Percentiles rank a stretch among this genome's conserved stretches.
Conservation (phyloP, 495 filamentous ascomycete species). For the Aspergillus campestris region DNA sequence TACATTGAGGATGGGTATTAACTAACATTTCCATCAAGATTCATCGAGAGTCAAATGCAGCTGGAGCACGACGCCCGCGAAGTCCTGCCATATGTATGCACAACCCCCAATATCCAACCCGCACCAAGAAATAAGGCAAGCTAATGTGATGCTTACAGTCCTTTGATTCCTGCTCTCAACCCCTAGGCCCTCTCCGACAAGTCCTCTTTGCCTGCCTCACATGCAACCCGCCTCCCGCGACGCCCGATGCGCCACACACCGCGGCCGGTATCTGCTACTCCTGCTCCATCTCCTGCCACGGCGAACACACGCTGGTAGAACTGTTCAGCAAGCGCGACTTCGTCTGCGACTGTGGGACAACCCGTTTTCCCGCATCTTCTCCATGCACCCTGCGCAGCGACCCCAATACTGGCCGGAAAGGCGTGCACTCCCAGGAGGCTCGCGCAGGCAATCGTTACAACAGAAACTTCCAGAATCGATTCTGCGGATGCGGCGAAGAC, state of each 20-base stretch:
- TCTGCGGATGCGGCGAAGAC: constrained; percentile 80
- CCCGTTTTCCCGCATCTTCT: constrained; percentile 57
- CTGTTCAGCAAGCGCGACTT: constrained; percentile 94
- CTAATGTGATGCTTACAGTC: constrained; percentile 42
- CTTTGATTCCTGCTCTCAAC: constrained; percentile 86
- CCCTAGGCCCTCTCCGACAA: constrained; percentile 79
- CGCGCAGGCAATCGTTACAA: constrained; percentile 78
- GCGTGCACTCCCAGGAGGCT: constrained; percentile 66
- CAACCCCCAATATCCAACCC: constrained; percentile 2
- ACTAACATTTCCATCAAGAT: constrained; percentile 40
- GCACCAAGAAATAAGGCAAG: not conserved
- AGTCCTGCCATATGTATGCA: constrained; percentile 75
- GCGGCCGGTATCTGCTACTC: constrained; percentile 89
- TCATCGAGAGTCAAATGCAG: constrained; percentile 78
- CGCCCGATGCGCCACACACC: constrained; percentile 52
- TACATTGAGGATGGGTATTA: not conserved
- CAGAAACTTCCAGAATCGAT: constrained; percentile 86
- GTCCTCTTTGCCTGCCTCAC: constrained; percentile 83
- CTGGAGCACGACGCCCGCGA: constrained; percentile 94
- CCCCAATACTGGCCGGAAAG: constrained; percentile 61
- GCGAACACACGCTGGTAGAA: constrained; percentile 90
- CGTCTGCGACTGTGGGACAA: constrained; percentile 93
- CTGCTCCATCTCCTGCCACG: constrained; percentile 93
- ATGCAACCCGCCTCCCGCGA: constrained; percentile 71
- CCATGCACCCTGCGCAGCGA: constrained; percentile 75